phyloP scores from a whole-genome alignment of 441 rosid species.

The Melastoma candidum region DNA sequence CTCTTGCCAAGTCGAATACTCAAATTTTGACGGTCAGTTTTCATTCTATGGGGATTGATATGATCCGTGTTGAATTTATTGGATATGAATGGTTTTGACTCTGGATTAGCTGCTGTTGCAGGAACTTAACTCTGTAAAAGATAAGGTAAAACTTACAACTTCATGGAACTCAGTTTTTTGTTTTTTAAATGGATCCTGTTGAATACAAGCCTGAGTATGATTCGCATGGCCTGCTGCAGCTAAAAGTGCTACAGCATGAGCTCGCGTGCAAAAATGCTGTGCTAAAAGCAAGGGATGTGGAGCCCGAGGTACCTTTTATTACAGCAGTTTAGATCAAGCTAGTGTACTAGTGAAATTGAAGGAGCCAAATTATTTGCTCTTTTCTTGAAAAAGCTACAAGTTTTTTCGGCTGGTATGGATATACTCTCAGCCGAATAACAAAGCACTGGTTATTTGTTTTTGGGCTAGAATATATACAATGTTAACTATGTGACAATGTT shows the following conservation, averaged over 20 bases:
- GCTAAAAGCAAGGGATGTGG: slow-evolving; percentile 34
- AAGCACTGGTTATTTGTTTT: no score
- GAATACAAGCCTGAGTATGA: neutral
- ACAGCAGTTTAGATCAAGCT: neutral
- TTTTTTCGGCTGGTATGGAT: no score
- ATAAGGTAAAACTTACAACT: slow-evolving; percentile 27
- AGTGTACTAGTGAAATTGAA: no score
- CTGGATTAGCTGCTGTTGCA: slow-evolving; percentile 15
- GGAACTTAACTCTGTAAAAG: slow-evolving; percentile 62
- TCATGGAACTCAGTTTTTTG: neutral
- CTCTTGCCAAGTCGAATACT: slow-evolving; percentile 57
- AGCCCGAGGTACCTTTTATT: slow-evolving; percentile 25
- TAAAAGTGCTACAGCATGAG: slow-evolving; percentile 42
- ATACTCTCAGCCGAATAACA: no score
- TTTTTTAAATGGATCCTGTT: neutral
- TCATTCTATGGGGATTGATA: neutral
- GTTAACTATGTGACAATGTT: no score
- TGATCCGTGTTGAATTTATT: no score
- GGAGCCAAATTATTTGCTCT: neutral
- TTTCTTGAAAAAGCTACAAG: no score
- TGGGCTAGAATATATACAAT: no score
- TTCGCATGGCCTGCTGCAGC: slow-evolving; percentile 1
- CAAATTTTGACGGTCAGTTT: slow-evolving; percentile 49
- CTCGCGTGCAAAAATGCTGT: slow-evolving; percentile 47
- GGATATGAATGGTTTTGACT: neutral